Evolutionary conservation across 2,329 filamentous ascomycete species (phyloP), one percentile per base, ranked within the genome.

Genomic region (Exophiala sp.): DNA sequence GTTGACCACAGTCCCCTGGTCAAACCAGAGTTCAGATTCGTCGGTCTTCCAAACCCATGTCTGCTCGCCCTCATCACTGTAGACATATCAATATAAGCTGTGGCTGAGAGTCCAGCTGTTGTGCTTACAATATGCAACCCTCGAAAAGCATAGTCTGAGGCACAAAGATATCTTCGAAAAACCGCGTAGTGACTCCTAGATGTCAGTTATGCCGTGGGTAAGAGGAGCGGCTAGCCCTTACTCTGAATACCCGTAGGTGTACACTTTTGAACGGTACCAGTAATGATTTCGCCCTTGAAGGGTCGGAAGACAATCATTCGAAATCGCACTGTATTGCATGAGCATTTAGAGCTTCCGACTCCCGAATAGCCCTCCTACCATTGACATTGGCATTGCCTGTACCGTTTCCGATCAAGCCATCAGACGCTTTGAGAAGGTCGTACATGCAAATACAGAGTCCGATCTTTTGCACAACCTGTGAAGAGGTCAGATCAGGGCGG

Each of bases 361-460:
- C 21, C 29, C 14, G 24, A n/a, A 18, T 43, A 18, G 5, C 27
- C 32, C 47, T 48, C 70, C 51, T 73, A 89, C 88, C 86, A 65
- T 97, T 97, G 38, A 97, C 88, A 62, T 97, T 95, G 42, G 95
- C 90, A 27, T 91, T 79, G 18, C 93, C 93, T 14, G 85, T 89
- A 22, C 91, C 90, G 68, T 96, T 88, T 22, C 91, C 90, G 59
- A 98, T 95, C 21, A 96, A 73, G 23, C 93, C 93, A 67, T 98
- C 93, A 0, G 90, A 95, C 0, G 88, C 82, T 70, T 86, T 87
- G 4, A 95, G 73, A 10, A 98, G 74, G 65, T 97, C 93, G 71
- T 93, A 96, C 62, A 98, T 81, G 65, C 87, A 91, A 60, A 98
- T 85, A 64, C 89, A 96, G 2, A 98, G 82, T 9, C 93, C 93